Evolutionary conservation across 495 filamentous ascomycete species (phyloP).

Genomic region (Alectoria sarmentosa): DNA sequence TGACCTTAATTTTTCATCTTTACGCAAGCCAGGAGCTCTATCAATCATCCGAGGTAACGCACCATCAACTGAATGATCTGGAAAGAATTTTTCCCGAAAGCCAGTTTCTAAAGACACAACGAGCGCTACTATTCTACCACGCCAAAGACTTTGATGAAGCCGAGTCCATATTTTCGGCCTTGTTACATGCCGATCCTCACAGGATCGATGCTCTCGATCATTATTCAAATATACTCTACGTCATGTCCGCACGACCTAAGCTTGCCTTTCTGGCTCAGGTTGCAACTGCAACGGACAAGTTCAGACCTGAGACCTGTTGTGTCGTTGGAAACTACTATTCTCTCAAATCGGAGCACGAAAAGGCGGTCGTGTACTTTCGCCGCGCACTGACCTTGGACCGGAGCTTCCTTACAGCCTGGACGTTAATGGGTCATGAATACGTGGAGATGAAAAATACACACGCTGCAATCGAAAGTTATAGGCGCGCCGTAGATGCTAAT

Average conservation of each 20-base stretch:
- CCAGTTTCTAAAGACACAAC: constrained; percentile 82
- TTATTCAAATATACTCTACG: constrained; percentile 95
- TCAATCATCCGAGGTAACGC: constrained; percentile 64
- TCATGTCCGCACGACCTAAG: constrained; percentile 78
- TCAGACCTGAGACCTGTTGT: constrained; percentile 94
- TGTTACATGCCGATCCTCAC: constrained; percentile 75
- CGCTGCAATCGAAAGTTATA: constrained; percentile 94
- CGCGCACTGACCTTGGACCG: constrained; percentile 92
- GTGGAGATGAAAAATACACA: constrained; percentile 99
- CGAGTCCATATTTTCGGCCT: constrained; percentile 73
- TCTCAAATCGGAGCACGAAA: constrained; percentile 88
- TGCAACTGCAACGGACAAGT: constrained; percentile 84
- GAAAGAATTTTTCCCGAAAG: constrained; percentile 76
- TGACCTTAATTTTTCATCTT: constrained; percentile 89
- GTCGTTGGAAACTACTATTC: constrained; percentile 98
- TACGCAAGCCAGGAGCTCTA: constrained; percentile 87
- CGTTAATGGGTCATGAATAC: constrained; percentile 98
- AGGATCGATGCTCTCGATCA: constrained; percentile 86
- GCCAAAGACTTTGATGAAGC: constrained; percentile 88
- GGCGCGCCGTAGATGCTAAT: constrained; percentile 93
- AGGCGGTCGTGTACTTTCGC: constrained; percentile 96
- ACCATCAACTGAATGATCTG: constrained; percentile 66
- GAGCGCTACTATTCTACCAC: constrained; percentile 84
- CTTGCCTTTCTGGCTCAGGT: constrained; percentile 88
- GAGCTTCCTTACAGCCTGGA: constrained; percentile 91